phyloP scores from a whole-genome alignment of 345 rosid species.

The Citrus sinensis region DNA sequence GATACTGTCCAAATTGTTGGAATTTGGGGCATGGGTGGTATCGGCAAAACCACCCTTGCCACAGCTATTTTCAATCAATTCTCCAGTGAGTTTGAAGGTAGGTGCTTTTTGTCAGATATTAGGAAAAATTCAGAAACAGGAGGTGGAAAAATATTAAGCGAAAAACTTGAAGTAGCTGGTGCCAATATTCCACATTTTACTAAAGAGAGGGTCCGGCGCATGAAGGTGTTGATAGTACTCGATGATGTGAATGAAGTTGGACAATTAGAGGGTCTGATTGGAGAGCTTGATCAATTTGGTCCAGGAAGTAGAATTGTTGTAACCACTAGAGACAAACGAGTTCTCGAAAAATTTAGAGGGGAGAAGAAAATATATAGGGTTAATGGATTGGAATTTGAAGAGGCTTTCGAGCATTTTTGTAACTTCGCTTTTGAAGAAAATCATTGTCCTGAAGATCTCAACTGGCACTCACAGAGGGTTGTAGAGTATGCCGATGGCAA shows the following conservation, averaged over 20 bases:
- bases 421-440: neutral
- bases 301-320: constrained; percentile 5
- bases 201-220: neutral
- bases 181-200: neutral
- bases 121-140: neutral
- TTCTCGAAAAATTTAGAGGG: neutral
- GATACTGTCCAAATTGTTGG: neutral
- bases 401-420: constrained; percentile 8
- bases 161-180: neutral
- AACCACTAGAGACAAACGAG: neutral
- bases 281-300: neutral
- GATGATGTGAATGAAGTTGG: neutral
- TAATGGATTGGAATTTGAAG: neutral
- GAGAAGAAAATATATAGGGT: neutral
- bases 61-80: neutral
- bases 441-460: neutral
- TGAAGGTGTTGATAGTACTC: neutral
- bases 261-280: neutral
- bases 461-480: neutral
- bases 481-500: constrained; percentile 1
- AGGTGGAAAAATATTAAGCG: neutral
- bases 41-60: neutral
- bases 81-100: neutral
- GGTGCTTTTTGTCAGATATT: neutral
- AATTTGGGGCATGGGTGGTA: neutral